Evolutionary conservation across 2,329 filamentous ascomycete species (phyloP).

Genomic region (Fusarium mangiferae): DNA sequence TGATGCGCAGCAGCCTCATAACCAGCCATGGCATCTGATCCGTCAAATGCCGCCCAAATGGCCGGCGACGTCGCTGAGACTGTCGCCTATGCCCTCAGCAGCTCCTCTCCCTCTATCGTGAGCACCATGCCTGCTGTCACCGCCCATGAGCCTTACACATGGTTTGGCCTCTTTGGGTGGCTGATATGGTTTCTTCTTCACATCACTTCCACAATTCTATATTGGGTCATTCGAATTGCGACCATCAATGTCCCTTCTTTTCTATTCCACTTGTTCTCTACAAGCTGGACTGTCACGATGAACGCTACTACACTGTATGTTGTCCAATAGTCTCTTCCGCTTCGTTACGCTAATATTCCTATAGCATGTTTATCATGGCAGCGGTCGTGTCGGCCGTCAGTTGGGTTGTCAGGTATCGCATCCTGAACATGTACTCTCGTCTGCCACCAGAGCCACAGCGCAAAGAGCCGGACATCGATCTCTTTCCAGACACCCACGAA

Average conservation of each 20-base stretch:
- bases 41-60: conserved; percentile 51
- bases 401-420: conserved; percentile 95
- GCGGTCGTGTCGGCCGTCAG: conserved; percentile 84
- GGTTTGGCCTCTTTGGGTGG: conserved; percentile 67
- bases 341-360: conserved; percentile 18
- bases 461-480: conserved; percentile 93
- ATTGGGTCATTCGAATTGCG: conserved; percentile 84
- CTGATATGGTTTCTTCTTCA: conserved; percentile 66
- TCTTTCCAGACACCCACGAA: conserved; percentile 94
- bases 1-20: conserved; percentile 43
- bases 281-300: conserved; percentile 96
- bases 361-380: conserved; percentile 78
- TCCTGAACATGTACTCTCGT: conserved; percentile 95
- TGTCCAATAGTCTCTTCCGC: conserved; percentile 5
- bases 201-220: conserved; percentile 68
- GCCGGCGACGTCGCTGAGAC: conserved; percentile 48
- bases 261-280: conserved; percentile 89
- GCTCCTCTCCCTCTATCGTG: conserved; percentile 52
- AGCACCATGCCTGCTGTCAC: conserved; percentile 48
- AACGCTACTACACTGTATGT: conserved; percentile 93
- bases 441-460: conserved; percentile 93
- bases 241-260: conserved; percentile 91
- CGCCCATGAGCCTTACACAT: conserved; percentile 58
- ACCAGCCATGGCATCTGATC: conserved; percentile 55
- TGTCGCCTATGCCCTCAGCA: conserved; percentile 48